Percentiles rank a stretch among this genome's conserved stretches.
Evolutionary conservation across 768 basidiomycete species (phyloP).

Genomic region (Macrocybe gigantea): DNA sequence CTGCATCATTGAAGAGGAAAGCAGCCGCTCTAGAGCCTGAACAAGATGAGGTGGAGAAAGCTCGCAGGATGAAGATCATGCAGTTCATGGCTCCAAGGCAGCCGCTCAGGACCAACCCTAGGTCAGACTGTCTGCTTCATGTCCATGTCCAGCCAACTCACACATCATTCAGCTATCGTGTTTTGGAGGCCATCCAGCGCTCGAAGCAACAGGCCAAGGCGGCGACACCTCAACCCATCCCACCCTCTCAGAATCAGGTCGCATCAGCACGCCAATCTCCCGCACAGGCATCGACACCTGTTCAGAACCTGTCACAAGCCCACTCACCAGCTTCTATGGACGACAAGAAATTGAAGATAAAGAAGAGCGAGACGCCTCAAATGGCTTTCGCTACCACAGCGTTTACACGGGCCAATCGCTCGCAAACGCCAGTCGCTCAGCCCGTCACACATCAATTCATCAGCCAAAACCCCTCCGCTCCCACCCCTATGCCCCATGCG

Average conservation of each 20-base stretch:
- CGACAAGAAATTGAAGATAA: constrained; percentile 20
- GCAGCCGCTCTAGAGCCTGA: constrained; percentile 64
- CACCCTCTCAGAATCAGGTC: constrained; percentile 11
- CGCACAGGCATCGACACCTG: constrained; percentile 22
- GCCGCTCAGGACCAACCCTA: constrained; percentile 42
- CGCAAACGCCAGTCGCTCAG: constrained; percentile 28
- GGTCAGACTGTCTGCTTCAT: constrained; percentile 27
- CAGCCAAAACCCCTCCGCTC: constrained; percentile 24
- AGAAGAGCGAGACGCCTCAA: constrained; percentile 19
- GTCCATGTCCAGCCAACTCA: constrained; percentile 1
- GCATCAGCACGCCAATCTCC: constrained; percentile 16
- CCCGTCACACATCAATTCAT: constrained; percentile 26
- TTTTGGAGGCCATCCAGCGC: constrained; percentile 45
- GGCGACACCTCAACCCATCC: constrained; percentile 14
- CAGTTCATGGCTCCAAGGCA: constrained; percentile 70
- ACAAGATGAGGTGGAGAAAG: constrained; percentile 72
- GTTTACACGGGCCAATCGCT: constrained; percentile 21
- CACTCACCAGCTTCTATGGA: constrained; percentile 24
- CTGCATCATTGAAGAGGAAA: constrained; percentile 73
- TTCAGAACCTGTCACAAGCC: constrained; percentile 21
- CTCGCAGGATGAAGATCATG: constrained; percentile 67
- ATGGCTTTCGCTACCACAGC: constrained; percentile 18
- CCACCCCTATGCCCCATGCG: constrained; percentile 16
- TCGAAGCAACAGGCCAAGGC: constrained; percentile 20
- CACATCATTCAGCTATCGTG: constrained; percentile 38